Evolutionary conservation across 495 filamentous ascomycete genomes (phyloP).

Genomic region (Penicillium diatomitis): DNA sequence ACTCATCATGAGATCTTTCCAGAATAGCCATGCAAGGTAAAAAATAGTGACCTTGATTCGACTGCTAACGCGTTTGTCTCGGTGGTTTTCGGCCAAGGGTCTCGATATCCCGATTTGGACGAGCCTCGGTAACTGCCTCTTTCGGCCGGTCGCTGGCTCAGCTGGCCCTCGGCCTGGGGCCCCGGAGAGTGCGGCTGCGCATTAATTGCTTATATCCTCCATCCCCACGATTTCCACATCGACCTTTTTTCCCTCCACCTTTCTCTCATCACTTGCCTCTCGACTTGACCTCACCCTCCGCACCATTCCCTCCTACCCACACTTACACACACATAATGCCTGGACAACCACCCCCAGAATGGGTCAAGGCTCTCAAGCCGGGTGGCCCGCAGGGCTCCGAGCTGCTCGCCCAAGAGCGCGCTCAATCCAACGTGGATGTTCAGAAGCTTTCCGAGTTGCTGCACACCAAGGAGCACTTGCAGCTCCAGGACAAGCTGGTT

Average conservation of each 20-base stretch:
- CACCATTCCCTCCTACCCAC: neutral
- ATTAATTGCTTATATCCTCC: constrained; percentile 8
- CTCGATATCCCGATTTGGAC: neutral
- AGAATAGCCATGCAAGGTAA: too few species aligned
- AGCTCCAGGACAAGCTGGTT: constrained; percentile 45
- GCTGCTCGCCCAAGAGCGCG: constrained; percentile 50
- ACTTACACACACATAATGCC: constrained; percentile 17
- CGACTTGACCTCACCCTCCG: neutral
- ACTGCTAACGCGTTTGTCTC: neutral
- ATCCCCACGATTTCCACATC: constrained; percentile 5
- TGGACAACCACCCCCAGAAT: constrained; percentile 41
- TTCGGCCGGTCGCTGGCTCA: constrained; percentile 3
- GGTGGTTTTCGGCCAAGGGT: constrained; percentile 7
- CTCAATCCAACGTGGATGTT: constrained; percentile 48
- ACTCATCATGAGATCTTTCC: too few species aligned
- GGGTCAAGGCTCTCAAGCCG: constrained; percentile 57
- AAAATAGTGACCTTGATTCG: too few species aligned
- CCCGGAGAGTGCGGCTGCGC: neutral
- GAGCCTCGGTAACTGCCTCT: constrained; percentile 16
- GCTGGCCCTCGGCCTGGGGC: constrained; percentile 11
- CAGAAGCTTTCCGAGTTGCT: constrained; percentile 53
- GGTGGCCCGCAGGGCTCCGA: constrained; percentile 51
- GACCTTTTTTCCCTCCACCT: constrained; percentile 1
- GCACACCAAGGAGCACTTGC: constrained; percentile 47
- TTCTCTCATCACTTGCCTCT: neutral